These are phyloP conservation scores for Tardiomyces blankii DNA, from an alignment of 1,139 yeast species.

Conservation along the genomic window DNA sequence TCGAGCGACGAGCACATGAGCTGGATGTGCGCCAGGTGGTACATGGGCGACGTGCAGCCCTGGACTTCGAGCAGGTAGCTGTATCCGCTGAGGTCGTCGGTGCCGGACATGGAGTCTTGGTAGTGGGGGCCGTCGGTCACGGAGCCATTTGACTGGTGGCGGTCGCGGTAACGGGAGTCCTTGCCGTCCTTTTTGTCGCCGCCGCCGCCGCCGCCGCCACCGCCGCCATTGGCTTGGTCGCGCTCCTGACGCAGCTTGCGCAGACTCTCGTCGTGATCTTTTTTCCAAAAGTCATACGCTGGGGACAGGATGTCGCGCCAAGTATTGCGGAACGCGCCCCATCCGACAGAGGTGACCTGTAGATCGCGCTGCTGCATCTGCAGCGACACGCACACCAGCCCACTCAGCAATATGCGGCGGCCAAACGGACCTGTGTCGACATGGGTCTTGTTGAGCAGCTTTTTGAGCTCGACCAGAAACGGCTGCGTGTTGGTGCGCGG, in stretches of 20 bases:
- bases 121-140: too few species aligned
- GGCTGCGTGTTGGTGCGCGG: slow-evolving; percentile 19
- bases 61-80: slow-evolving; percentile 11
- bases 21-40: slow-evolving; percentile 64
- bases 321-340: slow-evolving; percentile 31
- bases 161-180: slow-evolving; percentile 3
- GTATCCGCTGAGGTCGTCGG: slow-evolving; percentile 14
- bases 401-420: slow-evolving; percentile 55
- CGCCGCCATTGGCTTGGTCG: slow-evolving; percentile 11
- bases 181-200: slow-evolving; percentile 11
- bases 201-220: too few species aligned
- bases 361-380: slow-evolving; percentile 68
- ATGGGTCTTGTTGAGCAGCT: slow-evolving; percentile 41
- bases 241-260: slow-evolving; percentile 1
- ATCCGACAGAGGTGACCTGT: slow-evolving; percentile 39
- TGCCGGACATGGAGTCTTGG: slow-evolving; percentile 2
- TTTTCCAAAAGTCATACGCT: slow-evolving; percentile 49
- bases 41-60: slow-evolving; percentile 21
- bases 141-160: too few species aligned
- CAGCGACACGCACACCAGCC: slow-evolving; percentile 54
- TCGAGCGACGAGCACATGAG: slow-evolving; percentile 68
- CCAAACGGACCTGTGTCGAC: slow-evolving; percentile 46
- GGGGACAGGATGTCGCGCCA: slow-evolving; percentile 58
- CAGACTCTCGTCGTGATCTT: slow-evolving; percentile 6
- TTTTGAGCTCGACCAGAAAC: slow-evolving; percentile 46